Percentiles rank a stretch among this genome's conserved stretches.
Evolutionary conservation across 306 rosid genomes (phyloP).

Genomic region (Cotoneaster glaucophyllus): DNA sequence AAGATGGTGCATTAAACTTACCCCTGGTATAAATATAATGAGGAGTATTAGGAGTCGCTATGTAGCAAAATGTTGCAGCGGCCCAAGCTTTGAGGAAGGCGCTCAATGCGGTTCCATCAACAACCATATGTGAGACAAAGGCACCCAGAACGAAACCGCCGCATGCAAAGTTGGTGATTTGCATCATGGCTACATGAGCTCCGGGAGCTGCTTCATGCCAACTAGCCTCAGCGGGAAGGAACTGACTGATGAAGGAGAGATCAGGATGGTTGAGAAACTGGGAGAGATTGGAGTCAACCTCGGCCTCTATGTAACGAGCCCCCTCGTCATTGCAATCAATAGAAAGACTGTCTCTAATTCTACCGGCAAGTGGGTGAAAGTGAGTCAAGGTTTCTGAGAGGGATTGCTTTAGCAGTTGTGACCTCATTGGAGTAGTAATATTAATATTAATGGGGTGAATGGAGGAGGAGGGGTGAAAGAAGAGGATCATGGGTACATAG

Average conservation of each 20-base stretch:
- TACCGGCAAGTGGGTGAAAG: conserved; percentile 31
- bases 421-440: not conserved
- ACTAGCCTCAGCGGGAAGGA: too few species aligned
- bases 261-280: not conserved
- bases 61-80: not conserved
- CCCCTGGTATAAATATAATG: not conserved
- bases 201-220: not conserved
- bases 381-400: conserved; percentile 20
- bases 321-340: conserved; percentile 21
- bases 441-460: too few species aligned
- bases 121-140: conserved; percentile 6
- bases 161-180: conserved; percentile 9
- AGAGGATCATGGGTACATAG: conserved; percentile 12
- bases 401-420: conserved; percentile 13
- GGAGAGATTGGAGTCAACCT: not conserved
- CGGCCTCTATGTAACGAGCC: not conserved
- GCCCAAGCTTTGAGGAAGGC: conserved; percentile 11
- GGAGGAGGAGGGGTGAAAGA: not conserved
- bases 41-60: not conserved
- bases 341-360: conserved; percentile 7
- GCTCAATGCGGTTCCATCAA: not conserved
- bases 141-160: conserved; percentile 5
- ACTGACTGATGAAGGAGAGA: not conserved
- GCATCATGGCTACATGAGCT: not conserved
- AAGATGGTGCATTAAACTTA: not conserved